These are phyloP conservation scores for Coemansia sp. DNA, from an alignment of 192 early-diverging fungal species.

Conservation along the genomic window DNA sequence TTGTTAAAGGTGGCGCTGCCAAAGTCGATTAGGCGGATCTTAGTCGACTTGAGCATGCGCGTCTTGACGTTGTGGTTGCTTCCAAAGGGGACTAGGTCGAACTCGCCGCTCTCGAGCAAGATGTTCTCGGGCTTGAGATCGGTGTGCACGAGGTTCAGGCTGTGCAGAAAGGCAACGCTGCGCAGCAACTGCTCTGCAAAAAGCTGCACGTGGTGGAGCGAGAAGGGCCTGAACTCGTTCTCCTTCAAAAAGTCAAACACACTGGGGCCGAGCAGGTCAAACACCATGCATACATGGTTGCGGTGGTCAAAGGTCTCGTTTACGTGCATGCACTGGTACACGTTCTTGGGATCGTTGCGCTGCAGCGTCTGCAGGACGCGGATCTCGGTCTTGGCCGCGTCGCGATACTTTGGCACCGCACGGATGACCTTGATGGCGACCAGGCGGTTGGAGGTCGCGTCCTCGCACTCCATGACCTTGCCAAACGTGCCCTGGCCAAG, in stretches of 20 bases:
- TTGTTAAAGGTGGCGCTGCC: slow-evolving; percentile 91
- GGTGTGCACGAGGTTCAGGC: slow-evolving; percentile 85
- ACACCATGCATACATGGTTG: slow-evolving; percentile 98
- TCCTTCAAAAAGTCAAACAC: slow-evolving; percentile 97
- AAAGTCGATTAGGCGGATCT: slow-evolving; percentile 93
- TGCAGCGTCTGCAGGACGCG: slow-evolving; percentile 78
- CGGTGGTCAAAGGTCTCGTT: slow-evolving; percentile 79
- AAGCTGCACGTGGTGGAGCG: slow-evolving; percentile 74
- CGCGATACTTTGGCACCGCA: slow-evolving; percentile 89
- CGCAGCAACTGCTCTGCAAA: slow-evolving; percentile 82
- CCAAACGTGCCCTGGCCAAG: slow-evolving; percentile 98
- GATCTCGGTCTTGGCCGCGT: slow-evolving; percentile 89
- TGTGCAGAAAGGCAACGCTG: slow-evolving; percentile 90
- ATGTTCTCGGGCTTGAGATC: slow-evolving; percentile 98
- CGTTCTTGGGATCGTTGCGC: slow-evolving; percentile 74
- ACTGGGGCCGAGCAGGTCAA: slow-evolving; percentile 81
- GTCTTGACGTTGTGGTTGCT: slow-evolving; percentile 55
- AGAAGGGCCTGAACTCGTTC: slow-evolving; percentile 86
- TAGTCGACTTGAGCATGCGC: slow-evolving; percentile 64
- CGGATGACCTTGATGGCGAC: slow-evolving; percentile 94
- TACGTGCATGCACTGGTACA: slow-evolving; percentile 85
- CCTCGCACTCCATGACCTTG: slow-evolving; percentile 88
- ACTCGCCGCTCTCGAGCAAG: slow-evolving; percentile 65
- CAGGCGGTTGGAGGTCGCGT: slow-evolving; percentile 56
- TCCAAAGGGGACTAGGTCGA: slow-evolving; percentile 56